Conservation (phyloP, 176 grass and related monocot species). For the Avena insularis region DNA sequence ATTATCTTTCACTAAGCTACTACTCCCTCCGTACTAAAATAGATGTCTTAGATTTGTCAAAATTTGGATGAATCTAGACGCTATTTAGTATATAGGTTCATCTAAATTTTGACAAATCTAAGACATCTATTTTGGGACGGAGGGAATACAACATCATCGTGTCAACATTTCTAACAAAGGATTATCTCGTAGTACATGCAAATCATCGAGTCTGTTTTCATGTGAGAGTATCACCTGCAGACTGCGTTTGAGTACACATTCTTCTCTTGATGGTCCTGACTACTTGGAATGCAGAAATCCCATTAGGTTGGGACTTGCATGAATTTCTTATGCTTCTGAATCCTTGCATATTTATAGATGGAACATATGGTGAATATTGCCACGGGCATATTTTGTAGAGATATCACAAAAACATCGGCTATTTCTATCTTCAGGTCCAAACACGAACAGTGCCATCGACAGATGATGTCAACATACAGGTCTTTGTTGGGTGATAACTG, state of each 20-base stretch:
- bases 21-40: too few species aligned
- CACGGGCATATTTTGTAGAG: background rate
- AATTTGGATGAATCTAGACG: too few species aligned
- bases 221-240: background rate
- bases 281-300: background rate
- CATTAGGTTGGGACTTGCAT: background rate
- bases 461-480: constrained; percentile 91
- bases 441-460: constrained; percentile 87
- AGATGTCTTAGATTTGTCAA: too few species aligned
- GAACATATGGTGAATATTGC: constrained; percentile 15
- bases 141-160: background rate
- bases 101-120: too few species aligned
- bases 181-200: background rate
- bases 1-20: too few species aligned
- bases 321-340: background rate
- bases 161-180: background rate
- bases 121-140: too few species aligned
- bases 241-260: background rate
- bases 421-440: constrained; percentile 57
- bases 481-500: constrained; percentile 82
- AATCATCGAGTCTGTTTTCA: background rate
- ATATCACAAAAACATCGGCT: background rate
- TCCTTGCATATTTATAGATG: background rate
- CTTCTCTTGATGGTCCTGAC: background rate
- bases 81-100: too few species aligned